Conservation (phyloP, 2,329 filamentous ascomycete species). For the Leptodontidium sp. region DNA sequence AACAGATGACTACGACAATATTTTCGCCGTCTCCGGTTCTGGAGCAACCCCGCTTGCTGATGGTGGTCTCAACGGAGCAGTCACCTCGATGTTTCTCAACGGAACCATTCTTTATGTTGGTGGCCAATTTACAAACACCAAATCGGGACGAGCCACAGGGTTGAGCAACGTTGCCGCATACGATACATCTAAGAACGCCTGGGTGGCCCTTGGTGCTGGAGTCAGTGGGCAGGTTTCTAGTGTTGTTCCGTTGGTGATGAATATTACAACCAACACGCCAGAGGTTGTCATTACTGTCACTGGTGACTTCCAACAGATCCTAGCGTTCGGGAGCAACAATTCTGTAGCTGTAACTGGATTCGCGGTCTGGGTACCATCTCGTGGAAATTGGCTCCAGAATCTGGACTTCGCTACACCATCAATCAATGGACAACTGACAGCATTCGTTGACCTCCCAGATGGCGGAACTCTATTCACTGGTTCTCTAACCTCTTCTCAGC, state of each 20-base stretch:
- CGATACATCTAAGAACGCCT: constrained; percentile 71
- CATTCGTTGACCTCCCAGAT: constrained; percentile 69
- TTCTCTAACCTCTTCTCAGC: constrained; percentile 78
- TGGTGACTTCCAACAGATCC: constrained; percentile 79
- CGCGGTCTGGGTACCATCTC: constrained; percentile 90
- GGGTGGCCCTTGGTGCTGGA: constrained; percentile 83
- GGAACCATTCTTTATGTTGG: constrained; percentile 77
- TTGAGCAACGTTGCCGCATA: constrained; percentile 82
- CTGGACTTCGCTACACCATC: constrained; percentile 69
- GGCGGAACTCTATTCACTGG: constrained; percentile 79
- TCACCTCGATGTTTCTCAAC: constrained; percentile 75
- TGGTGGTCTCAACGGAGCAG: constrained; percentile 80
- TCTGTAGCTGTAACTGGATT: constrained; percentile 75
- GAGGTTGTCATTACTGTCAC: constrained; percentile 82
- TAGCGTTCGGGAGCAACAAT: constrained; percentile 69
- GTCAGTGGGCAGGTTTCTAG: constrained; percentile 80
- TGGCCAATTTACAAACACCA: constrained; percentile 82
- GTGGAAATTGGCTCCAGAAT: constrained; percentile 87
- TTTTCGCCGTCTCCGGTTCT: constrained; percentile 75
- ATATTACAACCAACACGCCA: constrained; percentile 71
- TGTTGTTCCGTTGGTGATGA: constrained; percentile 81
- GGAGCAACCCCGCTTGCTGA: constrained; percentile 68
- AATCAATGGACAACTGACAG: constrained; percentile 76
- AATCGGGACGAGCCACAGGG: constrained; percentile 65
- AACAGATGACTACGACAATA: constrained; percentile 71